phyloP scores from a whole-genome alignment of 129 eudicot species.

The Centaurea solstitialis region DNA sequence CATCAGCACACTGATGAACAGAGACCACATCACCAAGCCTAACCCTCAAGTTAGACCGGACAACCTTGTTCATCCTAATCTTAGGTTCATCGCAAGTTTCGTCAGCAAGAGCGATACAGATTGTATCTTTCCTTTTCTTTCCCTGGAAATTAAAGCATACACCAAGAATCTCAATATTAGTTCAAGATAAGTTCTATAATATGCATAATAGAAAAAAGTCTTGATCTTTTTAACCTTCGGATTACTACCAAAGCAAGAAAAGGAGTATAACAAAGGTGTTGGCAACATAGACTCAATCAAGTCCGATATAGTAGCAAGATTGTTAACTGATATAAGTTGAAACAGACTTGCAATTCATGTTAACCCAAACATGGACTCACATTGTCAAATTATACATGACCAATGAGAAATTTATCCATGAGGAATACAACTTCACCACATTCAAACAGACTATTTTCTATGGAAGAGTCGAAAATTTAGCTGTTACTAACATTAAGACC shows the following conservation, averaged over 20 bases:
- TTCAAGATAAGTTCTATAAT: not conserved
- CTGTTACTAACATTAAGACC: not conserved
- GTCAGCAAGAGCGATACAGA: constrained; percentile 95
- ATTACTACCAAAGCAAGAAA: not conserved
- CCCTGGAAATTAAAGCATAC: constrained; percentile 50
- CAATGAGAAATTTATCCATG: not conserved
- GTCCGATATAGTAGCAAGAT: not conserved
- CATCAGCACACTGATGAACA: constrained; percentile 92
- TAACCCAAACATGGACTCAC: too few relatives aligned
- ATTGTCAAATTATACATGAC: not conserved
- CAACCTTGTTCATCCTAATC: constrained; percentile 92
- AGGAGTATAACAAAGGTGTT: not conserved
- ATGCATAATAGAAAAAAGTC: not conserved
- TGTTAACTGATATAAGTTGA: not conserved
- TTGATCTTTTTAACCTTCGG: not conserved
- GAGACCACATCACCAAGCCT: constrained; percentile 93
- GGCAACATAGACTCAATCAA: not conserved
- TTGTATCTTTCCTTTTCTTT: constrained; percentile 86
- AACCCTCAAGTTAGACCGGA: constrained; percentile 79
- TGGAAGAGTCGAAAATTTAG: not conserved
- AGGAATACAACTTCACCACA: not conserved
- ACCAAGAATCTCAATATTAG: not conserved
- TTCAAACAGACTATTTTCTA: not conserved
- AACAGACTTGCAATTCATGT: not conserved
- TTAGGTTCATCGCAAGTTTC: constrained; percentile 91